Base-by-base conservation (phyloP, 805 yeast genomes). In the Sungouiella blattae region DNA sequence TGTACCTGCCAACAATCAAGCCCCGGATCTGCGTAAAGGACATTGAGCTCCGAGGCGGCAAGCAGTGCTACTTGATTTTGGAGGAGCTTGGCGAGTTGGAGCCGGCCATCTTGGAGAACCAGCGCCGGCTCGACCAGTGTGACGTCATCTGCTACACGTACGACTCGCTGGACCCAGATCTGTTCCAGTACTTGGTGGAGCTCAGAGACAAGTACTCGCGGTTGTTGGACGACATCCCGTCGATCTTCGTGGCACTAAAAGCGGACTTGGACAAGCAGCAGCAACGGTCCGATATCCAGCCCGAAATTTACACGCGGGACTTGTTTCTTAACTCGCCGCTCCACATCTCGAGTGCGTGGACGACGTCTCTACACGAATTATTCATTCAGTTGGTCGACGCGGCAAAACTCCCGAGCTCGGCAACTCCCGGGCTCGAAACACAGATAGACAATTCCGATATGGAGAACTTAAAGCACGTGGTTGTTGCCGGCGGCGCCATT, bases 181-280 rank as follows among this genome's bases (percentile, higher is more conserved):
- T 95, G 28, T 93, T 93, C 57, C 85, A 88, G 35, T 79, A 85
- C 53, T 62, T 89, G 34, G 82, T 84, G 18, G 83, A 83, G 13
- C 56, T 89, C n/a, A 64, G 88, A 11, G 64, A 71, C 20, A 71
- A 66, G 43, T 78, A 83, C 50, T 75, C 79, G 2, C 63, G 67
- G 21, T 60, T 82, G 13, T 75, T 81, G 46, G 72, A 73, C 34
- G 70, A 71, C 28, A 62, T 93, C 2, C 99, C 99, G 0, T 74
- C 83, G 4, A 80, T 93, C 0, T 86, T 82, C 52, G 97, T 89
- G 1, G 98, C 96, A 0, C 64, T 89, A 23, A 93, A 93, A 53
- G 98, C 98, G 0, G 99, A 93, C 59, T 67, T 87, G 24, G 99
- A 93, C 57, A 80, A 94, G 47, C 98, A 89, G 55, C 97, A 91